Base-by-base conservation (phyloP, 1,284 basidiomycete genomes). In the Chalciporus sp. region DNA sequence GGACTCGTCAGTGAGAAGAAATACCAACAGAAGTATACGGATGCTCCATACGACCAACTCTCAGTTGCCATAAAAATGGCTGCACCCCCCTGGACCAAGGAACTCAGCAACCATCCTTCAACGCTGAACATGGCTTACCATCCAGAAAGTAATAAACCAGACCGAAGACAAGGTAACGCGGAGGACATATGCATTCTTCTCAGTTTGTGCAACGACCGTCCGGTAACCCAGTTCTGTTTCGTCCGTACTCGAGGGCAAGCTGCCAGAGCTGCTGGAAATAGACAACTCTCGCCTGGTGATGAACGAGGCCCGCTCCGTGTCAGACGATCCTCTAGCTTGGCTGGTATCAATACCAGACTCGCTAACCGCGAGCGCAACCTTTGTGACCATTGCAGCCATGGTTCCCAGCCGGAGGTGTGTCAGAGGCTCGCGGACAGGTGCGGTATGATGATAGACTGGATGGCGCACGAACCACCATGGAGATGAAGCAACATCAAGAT, bases 21-120 rank as follows among this genome's bases (percentile, higher is more conserved):
- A 39, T 59, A 72, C 81, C 63, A 68, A 86, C 88, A 90, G 66
- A 93, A 94, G 62, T 88, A 91, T 59, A 90, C 65, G 0, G 86
- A 78, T 9, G 67, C 57, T 4, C 77, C 83, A 61, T 74, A 84
- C 23, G 69, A 63, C 80, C 80, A 81, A 14, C 69, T 64, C 56
- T 87, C 83, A 0, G 82, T 81, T 14, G 66, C 63, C 40, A 67
- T 69, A 59, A 88, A 88, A 23, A 86, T 80, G 0, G 74, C 75
- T 1, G 82, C 76, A 8, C 86, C 85, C 16, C 80, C 67, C 80
- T 81, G 41, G 2, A 31, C 1, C 12, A 7, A 17, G 0, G 49
- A 16, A 43, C 2, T 56, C 33, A 49, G 44, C 12, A 10, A 37
- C 12, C 23, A 27, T 23, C 16, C 20, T 14, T 28, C 35, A n/a